Evolutionary conservation across 345 rosid species (phyloP).

Genomic region (Hevea brasiliensis): DNA sequence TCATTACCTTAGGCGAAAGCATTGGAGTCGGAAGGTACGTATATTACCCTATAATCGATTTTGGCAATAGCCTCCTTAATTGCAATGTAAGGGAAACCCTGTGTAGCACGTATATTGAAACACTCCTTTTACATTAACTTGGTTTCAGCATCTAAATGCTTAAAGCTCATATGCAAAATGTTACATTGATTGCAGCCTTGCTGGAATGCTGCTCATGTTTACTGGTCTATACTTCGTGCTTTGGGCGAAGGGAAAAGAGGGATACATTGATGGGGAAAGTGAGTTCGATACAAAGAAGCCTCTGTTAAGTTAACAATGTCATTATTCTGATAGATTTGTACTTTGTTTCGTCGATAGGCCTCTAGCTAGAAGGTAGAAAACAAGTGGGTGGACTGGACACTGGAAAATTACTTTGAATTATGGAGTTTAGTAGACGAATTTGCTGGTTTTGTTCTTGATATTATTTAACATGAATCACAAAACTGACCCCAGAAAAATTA

Average conservation of each 20-base stretch:
- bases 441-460: not conserved
- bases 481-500: not conserved
- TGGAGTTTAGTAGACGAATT: not conserved
- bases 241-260: slow-evolving; percentile 94
- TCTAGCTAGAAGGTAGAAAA: not conserved
- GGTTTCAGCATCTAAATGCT: no score
- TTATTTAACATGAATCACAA: not conserved
- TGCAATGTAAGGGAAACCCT: no score
- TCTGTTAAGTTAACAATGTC: slow-evolving; percentile 51
- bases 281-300: slow-evolving; percentile 51
- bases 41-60: no score
- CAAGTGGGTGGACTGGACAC: not conserved
- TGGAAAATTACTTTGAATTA: not conserved
- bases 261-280: slow-evolving; percentile 32
- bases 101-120: no score
- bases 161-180: no score
- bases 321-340: slow-evolving; percentile 3
- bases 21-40: slow-evolving; percentile 65
- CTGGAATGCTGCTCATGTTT: slow-evolving; percentile 84
- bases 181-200: slow-evolving; percentile 49
- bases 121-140: no score
- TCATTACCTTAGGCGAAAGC: slow-evolving; percentile 57
- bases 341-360: not conserved
- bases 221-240: slow-evolving; percentile 72
- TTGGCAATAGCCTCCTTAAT: no score